Base-by-base conservation (phyloP, 2,329 filamentous ascomycete genomes). In the Stylonectria norvegica region DNA sequence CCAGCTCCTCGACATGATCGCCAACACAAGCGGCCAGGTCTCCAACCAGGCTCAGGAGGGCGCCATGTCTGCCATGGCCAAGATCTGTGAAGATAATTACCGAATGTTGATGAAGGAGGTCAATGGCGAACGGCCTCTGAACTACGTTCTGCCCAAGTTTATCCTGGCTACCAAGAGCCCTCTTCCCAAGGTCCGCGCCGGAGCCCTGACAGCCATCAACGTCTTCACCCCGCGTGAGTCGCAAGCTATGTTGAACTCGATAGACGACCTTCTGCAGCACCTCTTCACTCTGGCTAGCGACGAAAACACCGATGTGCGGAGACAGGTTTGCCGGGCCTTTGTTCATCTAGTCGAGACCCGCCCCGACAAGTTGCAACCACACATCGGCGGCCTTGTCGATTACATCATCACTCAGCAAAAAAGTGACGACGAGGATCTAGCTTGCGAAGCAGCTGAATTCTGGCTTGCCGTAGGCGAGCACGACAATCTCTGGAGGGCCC, bases 11-110 rank as follows among this genome's bases (percentile, higher is more conserved):
- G 75, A 80, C 40, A 75, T 95, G 64, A 79, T 95, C 47, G 78
- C 79, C 50, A 94, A 95, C 64, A 69, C 81, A 40, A 73, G 71
- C 32, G 84, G 86, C 28, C 80, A 84, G 48, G 71, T 82, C 16
- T 72, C 87, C 5, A 69, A 76, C 30, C 78, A 87, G 58, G 83
- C 85, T 10, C 89, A 96, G 61, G 91, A 98, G 63, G 90, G 90
- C 46, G 90, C 89, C 53, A 95, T 97, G 86, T 81, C 86, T 34
- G 90, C 93, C 34, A 74, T 98, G 65, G 73, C 85, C 62, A 97
- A 97, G 72, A 90, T 98, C 47, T 98, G 93, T 67, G 93, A 98
- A 67, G 93, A 98, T 68, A 96, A 95, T 68, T 83, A 81, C 58
- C 89, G 86, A 61, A 75, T 88, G 43, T 72, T 98, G 38, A 89